These are phyloP conservation scores for Sideroxylon spinosum DNA, from an alignment of 179 eudicot genomes.

Conservation along the genomic window DNA sequence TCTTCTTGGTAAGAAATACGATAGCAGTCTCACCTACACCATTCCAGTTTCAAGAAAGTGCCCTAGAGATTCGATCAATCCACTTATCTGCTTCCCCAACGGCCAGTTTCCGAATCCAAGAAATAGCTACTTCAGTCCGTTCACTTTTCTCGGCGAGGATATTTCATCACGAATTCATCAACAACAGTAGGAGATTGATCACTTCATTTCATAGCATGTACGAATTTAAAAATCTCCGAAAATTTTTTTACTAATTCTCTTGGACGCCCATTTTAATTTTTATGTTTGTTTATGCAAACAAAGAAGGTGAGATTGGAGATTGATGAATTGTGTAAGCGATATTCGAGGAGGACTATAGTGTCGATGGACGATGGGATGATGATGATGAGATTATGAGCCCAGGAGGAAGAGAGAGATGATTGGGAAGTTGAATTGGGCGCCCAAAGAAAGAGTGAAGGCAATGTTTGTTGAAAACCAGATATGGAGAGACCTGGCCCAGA, in stretches of 20 bases:
- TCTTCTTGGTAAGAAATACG: slow-evolving; percentile 28
- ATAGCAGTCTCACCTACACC: slow-evolving; percentile 51
- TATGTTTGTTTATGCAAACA: slow-evolving; percentile 31
- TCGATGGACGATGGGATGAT: slow-evolving; percentile 43
- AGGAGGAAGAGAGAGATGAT: slow-evolving; percentile 45
- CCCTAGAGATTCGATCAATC: slow-evolving; percentile 28
- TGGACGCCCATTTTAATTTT: too few species aligned
- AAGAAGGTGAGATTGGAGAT: slow-evolving; percentile 52
- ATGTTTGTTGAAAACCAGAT: slow-evolving; percentile 57
- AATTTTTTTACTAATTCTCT: too few species aligned
- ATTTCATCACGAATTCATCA: slow-evolving; percentile 51
- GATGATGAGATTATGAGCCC: slow-evolving; percentile 37
- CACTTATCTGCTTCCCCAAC: slow-evolving; percentile 9
- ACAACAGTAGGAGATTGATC: slow-evolving; percentile 53
- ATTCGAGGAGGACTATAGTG: slow-evolving; percentile 33
- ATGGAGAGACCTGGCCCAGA: slow-evolving; percentile 74
- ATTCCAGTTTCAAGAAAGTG: slow-evolving; percentile 44
- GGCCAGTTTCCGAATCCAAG: slow-evolving; percentile 13
- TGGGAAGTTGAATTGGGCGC: slow-evolving; percentile 42
- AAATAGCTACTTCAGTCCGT: slow-evolving; percentile 8
- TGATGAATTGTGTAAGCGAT: slow-evolving; percentile 37
- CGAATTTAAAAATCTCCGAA: slow-evolving; percentile 18
- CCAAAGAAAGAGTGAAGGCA: slow-evolving; percentile 54
- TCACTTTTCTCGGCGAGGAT: slow-evolving; percentile 55
- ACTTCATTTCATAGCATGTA: slow-evolving; percentile 55